Evolutionary conservation across 192 early-diverging fungal species (phyloP), one percentile per base, ranked within the genome.

Genomic region (Entomortierella parvispora): DNA sequence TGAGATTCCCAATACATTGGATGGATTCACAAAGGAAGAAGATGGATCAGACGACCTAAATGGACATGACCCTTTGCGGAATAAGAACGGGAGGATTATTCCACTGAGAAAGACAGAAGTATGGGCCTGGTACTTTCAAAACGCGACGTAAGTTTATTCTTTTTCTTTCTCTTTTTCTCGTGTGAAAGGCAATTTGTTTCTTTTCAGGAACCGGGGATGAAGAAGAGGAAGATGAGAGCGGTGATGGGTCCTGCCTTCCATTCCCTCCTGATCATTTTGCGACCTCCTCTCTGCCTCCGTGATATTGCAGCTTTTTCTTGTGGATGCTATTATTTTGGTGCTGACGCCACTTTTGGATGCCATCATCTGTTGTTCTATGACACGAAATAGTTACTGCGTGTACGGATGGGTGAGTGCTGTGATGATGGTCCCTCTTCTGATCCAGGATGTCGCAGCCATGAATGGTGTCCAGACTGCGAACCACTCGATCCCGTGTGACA

Each of bases 401-500:
- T 71, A 71, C 31, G 70, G 71, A 44, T 76, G 71, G 71, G 64
- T 76, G 3, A 76, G 71, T 29, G 71, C 71, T 0, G 65, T 68
- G n/a, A 51, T 76, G 59, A 44, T 76, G 53, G 71, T 77, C 7
- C 66, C 74, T 7, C 54, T 77, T 2, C 18, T 68, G 47, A 51
- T 68, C 20, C 65, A 77, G 43, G 74, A 77, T 57, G 18, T 77
- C 26, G 65, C 66, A 20, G 65, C 65, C 0, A 62, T 26, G 33
- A 65, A 65, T 11, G 59, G 71, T 4, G 71, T 76, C n/a, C 51
- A 76, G 22, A 58, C 58, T 0, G 23, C 47, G 20, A 52, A 77
- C 49, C 66, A 68, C 23, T 32, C 65, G 0, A 45, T 53, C 10
- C 54, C 47, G 9, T 77, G 74, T 26, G 55, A 77, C 42, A 77